Evolutionary conservation across 169 alveolate species (phyloP).

Genomic region (Besnoitia besnoiti): DNA sequence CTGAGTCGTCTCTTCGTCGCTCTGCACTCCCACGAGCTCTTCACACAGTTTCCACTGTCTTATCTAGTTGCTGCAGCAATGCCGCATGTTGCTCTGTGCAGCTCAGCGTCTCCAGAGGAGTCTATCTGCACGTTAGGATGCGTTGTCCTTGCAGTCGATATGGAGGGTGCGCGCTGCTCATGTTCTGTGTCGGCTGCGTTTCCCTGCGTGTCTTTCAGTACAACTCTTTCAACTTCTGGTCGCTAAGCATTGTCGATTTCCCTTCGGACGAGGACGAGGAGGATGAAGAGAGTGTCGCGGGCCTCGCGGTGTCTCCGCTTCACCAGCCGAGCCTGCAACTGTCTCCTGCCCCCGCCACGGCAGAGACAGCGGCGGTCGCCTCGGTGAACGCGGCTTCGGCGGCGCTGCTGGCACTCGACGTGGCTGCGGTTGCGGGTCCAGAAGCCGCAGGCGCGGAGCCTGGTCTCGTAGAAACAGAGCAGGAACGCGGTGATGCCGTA

Average conservation of each 20-base stretch:
- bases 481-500: not conserved
- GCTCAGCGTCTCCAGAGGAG: too few species aligned
- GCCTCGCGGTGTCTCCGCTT: not conserved
- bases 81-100: too few species aligned
- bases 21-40: too few species aligned
- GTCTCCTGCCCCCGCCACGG: not conserved
- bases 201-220: constrained; percentile 47
- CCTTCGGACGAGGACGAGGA: constrained; percentile 20
- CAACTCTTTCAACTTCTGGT: constrained; percentile 66
- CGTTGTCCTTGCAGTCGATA: too few species aligned
- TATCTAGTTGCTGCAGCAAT: too few species aligned
- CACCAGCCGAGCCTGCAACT: not conserved
- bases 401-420: not conserved
- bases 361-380: constrained; percentile 30
- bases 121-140: too few species aligned
- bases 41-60: too few species aligned
- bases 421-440: not conserved
- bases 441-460: not conserved
- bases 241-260: constrained; percentile 26
- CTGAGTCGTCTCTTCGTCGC: too few species aligned
- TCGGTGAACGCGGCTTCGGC: constrained; percentile 13
- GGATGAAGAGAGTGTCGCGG: not conserved
- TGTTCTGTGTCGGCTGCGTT: not conserved
- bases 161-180: not conserved
- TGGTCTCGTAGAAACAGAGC: not conserved